Percentiles rank a stretch among this genome's conserved stretches.
Evolutionary conservation across 2,329 filamentous ascomycete genomes (phyloP).

Genomic region (Trichoderma sp.): DNA sequence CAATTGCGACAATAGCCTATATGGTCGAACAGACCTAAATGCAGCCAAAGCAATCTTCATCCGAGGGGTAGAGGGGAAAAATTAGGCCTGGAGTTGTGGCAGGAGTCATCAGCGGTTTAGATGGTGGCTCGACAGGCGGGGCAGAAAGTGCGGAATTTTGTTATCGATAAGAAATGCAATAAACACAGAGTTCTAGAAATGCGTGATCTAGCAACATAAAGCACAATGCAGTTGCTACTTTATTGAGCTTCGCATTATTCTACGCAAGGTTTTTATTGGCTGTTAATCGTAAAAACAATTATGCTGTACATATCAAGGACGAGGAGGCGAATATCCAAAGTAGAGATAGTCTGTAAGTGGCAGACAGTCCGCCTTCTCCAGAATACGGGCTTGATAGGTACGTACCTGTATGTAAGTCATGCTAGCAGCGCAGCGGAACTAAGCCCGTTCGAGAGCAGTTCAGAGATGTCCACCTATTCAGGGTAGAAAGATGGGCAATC

Average conservation of each 20-base stretch:
- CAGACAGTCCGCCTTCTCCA: not conserved
- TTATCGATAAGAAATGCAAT: constrained; percentile 9
- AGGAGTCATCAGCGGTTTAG: constrained; percentile 19
- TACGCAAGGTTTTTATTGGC: not conserved
- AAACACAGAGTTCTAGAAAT: not conserved
- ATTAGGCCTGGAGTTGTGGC: constrained; percentile 18
- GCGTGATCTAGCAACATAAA: not conserved
- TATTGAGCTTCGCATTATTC: not conserved
- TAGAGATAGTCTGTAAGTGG: not conserved
- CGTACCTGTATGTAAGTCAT: not conserved
- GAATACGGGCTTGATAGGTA: not conserved
- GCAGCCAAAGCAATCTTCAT: constrained; percentile 23
- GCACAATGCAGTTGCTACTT: not conserved
- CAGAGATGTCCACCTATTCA: not conserved
- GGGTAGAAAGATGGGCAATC: not conserved
- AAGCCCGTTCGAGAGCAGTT: not conserved
- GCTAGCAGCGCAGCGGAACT: not conserved
- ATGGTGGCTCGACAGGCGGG: constrained; percentile 12
- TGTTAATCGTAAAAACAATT: not conserved
- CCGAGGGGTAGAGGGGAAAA: constrained; percentile 23
- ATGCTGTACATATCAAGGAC: not conserved
- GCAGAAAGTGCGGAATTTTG: constrained; percentile 9
- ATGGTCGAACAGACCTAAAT: constrained; percentile 23
- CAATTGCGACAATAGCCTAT: constrained; percentile 18
- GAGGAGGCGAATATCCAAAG: not conserved